Conservation (phyloP, 768 basidiomycete species). For the Boletus subparvulus region DNA sequence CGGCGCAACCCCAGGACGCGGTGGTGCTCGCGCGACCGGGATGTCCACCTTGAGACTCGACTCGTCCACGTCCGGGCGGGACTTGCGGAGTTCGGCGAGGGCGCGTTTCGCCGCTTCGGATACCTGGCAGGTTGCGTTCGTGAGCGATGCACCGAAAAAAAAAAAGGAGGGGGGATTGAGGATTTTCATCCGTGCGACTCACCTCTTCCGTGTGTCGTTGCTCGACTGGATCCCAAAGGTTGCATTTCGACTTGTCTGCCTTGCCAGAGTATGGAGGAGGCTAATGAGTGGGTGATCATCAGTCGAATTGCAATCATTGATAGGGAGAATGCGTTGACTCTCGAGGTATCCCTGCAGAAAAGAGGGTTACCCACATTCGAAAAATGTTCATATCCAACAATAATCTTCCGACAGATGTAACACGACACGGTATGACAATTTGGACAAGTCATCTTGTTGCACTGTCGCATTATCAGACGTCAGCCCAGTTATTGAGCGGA, state of each 20-base stretch:
- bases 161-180: not conserved
- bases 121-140: slow-evolving; percentile 46
- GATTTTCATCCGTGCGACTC: slow-evolving; percentile 1
- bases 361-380: slow-evolving; percentile 39
- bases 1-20: not conserved
- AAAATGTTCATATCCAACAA: slow-evolving; percentile 79
- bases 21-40: slow-evolving; percentile 33
- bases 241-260: slow-evolving; percentile 49
- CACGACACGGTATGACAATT: slow-evolving; percentile 75
- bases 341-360: not conserved
- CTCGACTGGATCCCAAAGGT: slow-evolving; percentile 68
- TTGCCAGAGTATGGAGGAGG: slow-evolving; percentile 19
- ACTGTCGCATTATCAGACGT: slow-evolving; percentile 74
- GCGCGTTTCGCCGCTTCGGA: slow-evolving; percentile 66
- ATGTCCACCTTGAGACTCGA: slow-evolving; percentile 64
- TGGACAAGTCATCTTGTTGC: slow-evolving; percentile 90
- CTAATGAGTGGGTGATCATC: slow-evolving; percentile 12
- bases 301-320: not conserved
- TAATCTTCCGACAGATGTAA: slow-evolving; percentile 76
- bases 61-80: slow-evolving; percentile 63
- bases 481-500: not conserved
- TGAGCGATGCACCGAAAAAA: not conserved
- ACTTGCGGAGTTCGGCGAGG: slow-evolving; percentile 55
- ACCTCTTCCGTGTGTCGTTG: slow-evolving; percentile 68
- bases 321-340: not conserved